Evolutionary conservation across 305 asterid species (phyloP).

Genomic region (Rubia tinctorum): DNA sequence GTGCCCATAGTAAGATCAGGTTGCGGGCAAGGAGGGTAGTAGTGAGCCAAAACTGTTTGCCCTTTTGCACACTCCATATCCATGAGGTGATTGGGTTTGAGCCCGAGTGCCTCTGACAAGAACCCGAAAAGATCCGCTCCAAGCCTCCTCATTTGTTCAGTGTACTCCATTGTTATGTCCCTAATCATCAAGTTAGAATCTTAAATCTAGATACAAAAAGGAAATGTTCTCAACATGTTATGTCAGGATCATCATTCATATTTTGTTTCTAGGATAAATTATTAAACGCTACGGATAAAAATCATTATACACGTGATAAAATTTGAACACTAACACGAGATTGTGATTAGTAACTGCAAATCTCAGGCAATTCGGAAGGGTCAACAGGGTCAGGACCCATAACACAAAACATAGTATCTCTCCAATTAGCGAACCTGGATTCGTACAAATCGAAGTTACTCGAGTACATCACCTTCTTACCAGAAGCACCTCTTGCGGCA

Average conservation of each 20-base stretch:
- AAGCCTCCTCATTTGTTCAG: conserved; percentile 31
- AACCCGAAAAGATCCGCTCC: conserved; percentile 39
- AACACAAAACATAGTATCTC: no score
- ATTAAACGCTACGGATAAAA: no score
- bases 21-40: conserved; percentile 61
- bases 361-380: conserved; percentile 24
- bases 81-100: conserved; percentile 35
- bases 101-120: conserved; percentile 48
- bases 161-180: conserved; percentile 38
- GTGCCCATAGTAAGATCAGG: conserved; percentile 50
- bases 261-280: no score
- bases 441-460: conserved; percentile 23
- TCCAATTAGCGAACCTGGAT: conserved; percentile 21
- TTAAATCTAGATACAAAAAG: not conserved
- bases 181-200: no score
- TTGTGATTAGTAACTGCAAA: conserved; percentile 22
- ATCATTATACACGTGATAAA: no score
- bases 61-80: conserved; percentile 51
- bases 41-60: conserved; percentile 35
- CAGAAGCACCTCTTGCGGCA: conserved; percentile 13
- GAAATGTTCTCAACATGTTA: not conserved
- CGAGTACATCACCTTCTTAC: conserved; percentile 11
- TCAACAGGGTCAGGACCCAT: no score
- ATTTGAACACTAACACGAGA: not conserved
- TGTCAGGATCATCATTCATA: no score